These are phyloP conservation scores for Penicillium soppii DNA, from an alignment of 495 filamentous ascomycete species.

Conservation along the genomic window DNA sequence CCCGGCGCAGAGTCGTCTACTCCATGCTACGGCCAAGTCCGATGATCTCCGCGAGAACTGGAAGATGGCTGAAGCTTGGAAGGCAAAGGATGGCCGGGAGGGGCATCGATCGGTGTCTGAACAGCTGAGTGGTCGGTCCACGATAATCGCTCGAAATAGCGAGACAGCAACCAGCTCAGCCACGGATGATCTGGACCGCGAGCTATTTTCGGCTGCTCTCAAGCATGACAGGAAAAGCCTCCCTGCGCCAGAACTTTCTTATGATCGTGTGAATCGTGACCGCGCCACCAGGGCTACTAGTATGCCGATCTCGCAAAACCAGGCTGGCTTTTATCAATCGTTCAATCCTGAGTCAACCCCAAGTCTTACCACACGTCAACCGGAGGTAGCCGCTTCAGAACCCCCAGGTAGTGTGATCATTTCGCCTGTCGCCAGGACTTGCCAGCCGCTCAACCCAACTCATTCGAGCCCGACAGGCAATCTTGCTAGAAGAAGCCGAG, in stretches of 20 bases:
- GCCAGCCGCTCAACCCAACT: neutral
- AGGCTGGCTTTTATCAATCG: neutral
- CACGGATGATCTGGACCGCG: conserved; percentile 27
- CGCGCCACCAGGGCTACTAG: neutral
- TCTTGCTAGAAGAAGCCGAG: conserved; percentile 6
- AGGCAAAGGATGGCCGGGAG: conserved; percentile 11
- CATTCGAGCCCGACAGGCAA: neutral
- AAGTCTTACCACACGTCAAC: conserved; percentile 7
- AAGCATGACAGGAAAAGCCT: conserved; percentile 16
- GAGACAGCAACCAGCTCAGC: neutral
- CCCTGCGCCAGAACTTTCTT: neutral
- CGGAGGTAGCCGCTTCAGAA: neutral
- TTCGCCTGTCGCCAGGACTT: neutral
- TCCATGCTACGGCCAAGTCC: conserved; percentile 16
- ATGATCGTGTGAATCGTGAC: neutral
- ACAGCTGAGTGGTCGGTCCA: neutral
- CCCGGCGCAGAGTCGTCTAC: neutral
- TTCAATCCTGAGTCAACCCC: neutral
- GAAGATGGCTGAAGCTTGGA: conserved; percentile 26
- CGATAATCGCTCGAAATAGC: neutral
- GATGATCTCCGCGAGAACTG: conserved; percentile 29
- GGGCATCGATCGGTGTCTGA: neutral
- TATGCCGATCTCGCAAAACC: conserved; percentile 3
- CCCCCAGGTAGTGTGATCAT: neutral
- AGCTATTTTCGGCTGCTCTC: conserved; percentile 30